phyloP scores from a whole-genome alignment of 176 grass and related monocot genomes.

The Zoysia japonica region DNA sequence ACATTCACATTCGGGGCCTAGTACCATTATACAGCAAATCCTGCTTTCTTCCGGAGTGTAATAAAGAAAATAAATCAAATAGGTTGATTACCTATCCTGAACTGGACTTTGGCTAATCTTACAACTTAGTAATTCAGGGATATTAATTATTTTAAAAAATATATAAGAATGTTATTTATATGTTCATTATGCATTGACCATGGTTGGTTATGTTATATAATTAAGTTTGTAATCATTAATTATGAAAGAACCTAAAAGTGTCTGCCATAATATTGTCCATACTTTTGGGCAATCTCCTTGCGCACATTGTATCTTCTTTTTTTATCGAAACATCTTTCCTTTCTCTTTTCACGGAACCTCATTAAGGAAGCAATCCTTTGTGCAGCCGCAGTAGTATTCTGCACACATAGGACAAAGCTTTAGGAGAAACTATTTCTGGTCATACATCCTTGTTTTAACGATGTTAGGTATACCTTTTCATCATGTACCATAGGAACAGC shows the following conservation, averaged over 20 bases:
- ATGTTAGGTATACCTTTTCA: slow-evolving; percentile 46
- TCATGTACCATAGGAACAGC: slow-evolving; percentile 39
- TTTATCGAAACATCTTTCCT: slow-evolving; percentile 82
- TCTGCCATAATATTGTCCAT: slow-evolving; percentile 14
- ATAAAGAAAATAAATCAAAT: slow-evolving; percentile 2
- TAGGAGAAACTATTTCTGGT: slow-evolving; percentile 20
- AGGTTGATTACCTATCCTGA: slow-evolving; percentile 16
- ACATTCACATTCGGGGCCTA: slow-evolving; percentile 19
- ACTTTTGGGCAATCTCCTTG: slow-evolving; percentile 84
- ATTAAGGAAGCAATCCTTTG: slow-evolving; percentile 72
- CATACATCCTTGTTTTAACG: neutral
- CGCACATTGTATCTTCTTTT: slow-evolving; percentile 72
- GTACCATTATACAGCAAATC: neutral
- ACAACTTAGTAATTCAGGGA: neutral
- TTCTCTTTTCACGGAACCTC: slow-evolving; percentile 82
- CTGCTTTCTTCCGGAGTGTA: neutral
- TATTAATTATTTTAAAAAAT: neutral
- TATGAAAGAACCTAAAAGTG: slow-evolving; percentile 6
- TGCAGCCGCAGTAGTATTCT: slow-evolving; percentile 57
- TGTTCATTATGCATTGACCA: neutral
- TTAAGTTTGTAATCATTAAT: neutral
- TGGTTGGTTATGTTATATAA: neutral
- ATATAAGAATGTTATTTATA: slow-evolving; percentile 6
- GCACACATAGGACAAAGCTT: slow-evolving; percentile 20
- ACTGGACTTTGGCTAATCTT: neutral